phyloP scores from a whole-genome alignment of 257 asterid genomes.

The Ilex asprella region DNA sequence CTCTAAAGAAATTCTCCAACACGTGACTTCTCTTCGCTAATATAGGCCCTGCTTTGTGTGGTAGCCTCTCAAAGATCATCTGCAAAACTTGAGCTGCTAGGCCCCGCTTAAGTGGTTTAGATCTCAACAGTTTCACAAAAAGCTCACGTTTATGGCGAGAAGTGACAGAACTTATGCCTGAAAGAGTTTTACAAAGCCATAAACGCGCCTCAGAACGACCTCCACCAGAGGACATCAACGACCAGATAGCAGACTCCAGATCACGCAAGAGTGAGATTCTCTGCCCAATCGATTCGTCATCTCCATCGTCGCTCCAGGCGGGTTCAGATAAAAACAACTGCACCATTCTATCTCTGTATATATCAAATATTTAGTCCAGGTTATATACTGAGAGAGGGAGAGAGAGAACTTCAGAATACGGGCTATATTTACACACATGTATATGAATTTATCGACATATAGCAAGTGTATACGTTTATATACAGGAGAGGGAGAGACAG shows the following conservation, averaged over 20 bases:
- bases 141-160: constrained; percentile 52
- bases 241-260: constrained; percentile 59
- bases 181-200: constrained; percentile 72
- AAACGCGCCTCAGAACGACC: constrained; percentile 84
- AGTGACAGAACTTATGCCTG: constrained; percentile 49
- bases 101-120: constrained; percentile 40
- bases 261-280: constrained; percentile 44
- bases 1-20: constrained; percentile 72
- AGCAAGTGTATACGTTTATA: too few species aligned
- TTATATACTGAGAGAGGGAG: neutral
- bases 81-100: constrained; percentile 70
- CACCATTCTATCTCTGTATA: constrained; percentile 38
- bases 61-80: constrained; percentile 62
- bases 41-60: constrained; percentile 57
- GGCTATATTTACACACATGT: too few species aligned
- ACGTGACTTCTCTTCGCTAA: constrained; percentile 64
- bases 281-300: constrained; percentile 25
- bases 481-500: too few species aligned
- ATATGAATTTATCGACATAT: too few species aligned
- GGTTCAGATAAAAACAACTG: constrained; percentile 57
- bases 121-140: constrained; percentile 53
- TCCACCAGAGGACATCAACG: constrained; percentile 47
- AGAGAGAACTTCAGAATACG: too few species aligned
- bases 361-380: constrained; percentile 5
- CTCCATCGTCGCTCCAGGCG: constrained; percentile 24